Evolutionary conservation across 2,329 filamentous ascomycete genomes (phyloP).

Genomic region (Malbranchea zuffiana): DNA sequence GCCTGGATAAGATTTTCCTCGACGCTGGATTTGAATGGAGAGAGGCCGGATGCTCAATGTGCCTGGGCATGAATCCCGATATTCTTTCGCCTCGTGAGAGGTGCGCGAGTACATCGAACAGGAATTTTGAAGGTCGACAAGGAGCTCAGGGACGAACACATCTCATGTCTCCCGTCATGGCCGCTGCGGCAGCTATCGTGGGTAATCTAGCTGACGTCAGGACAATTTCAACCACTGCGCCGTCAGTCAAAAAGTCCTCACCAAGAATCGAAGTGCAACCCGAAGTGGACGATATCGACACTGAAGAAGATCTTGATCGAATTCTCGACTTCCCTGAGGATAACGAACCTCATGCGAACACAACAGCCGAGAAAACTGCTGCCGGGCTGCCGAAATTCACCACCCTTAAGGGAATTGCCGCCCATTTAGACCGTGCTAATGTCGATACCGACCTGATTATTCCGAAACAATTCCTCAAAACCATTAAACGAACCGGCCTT

Average conservation of each 20-base stretch:
- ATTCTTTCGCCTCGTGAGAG: conserved; percentile 86
- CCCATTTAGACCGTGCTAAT: conserved; percentile 77
- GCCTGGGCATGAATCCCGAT: conserved; percentile 97
- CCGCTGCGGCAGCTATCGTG: conserved; percentile 76
- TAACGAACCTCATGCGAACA: conserved; percentile 54
- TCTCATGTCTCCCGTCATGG: conserved; percentile 95
- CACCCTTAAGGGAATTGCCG: conserved; percentile 73
- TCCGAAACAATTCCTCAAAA: conserved; percentile 98
- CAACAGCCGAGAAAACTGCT: conserved; percentile 36
- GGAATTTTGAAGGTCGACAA: conserved; percentile 95
- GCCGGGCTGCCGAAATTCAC: conserved; percentile 74
- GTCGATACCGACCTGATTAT: conserved; percentile 99
- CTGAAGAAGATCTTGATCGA: conserved; percentile 53
- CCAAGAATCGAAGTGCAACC: conserved; percentile 51
- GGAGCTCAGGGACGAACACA: conserved; percentile 86
- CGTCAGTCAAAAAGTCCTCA: conserved; percentile 39
- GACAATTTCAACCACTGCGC: conserved; percentile 50
- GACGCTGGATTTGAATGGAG: conserved; percentile 96
- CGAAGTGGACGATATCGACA: conserved; percentile 46
- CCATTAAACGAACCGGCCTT: conserved; percentile 93
- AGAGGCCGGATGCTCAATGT: conserved; percentile 98
- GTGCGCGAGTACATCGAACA: conserved; percentile 90
- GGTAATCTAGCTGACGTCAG: conserved; percentile 90
- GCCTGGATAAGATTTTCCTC: conserved; percentile 80
- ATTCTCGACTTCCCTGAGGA: conserved; percentile 55